phyloP scores from a whole-genome alignment of 345 rosid genomes.

The Lepidium didymum region DNA sequence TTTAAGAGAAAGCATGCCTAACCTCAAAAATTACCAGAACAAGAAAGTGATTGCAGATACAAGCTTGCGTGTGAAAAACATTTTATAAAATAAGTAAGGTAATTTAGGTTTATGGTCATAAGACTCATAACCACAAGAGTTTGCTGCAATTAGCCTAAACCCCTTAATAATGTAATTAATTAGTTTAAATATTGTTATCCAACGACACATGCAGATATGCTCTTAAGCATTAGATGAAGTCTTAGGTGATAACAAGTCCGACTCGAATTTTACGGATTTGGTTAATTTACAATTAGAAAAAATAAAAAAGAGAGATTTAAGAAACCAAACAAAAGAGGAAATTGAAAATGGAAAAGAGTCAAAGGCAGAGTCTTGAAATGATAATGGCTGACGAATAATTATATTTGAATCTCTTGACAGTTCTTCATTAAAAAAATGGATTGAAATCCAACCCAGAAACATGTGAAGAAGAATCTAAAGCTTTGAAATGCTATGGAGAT shows the following conservation, averaged over 20 bases:
- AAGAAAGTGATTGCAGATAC: background rate
- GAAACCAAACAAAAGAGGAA: background rate
- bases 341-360: constrained; percentile 2
- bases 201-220: background rate
- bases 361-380: background rate
- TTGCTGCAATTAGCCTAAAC: background rate
- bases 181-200: background rate
- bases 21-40: background rate
- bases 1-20: background rate
- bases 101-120: background rate
- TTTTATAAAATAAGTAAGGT: background rate
- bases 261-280: background rate
- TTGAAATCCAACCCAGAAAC: background rate
- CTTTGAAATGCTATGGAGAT: background rate
- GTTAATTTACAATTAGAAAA: background rate
- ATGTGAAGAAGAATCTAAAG: background rate
- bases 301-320: too few species aligned
- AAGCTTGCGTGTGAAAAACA: background rate
- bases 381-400: background rate
- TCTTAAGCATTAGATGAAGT: background rate
- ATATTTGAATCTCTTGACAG: background rate
- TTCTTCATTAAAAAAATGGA: background rate
- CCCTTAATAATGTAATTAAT: background rate
- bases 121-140: background rate
- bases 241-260: background rate